A percentile compares a stretch with the other conserved stretches of the same genome.
Conservation (phyloP, 2,329 filamentous ascomycete genomes). For the Xylaria sp. region DNA sequence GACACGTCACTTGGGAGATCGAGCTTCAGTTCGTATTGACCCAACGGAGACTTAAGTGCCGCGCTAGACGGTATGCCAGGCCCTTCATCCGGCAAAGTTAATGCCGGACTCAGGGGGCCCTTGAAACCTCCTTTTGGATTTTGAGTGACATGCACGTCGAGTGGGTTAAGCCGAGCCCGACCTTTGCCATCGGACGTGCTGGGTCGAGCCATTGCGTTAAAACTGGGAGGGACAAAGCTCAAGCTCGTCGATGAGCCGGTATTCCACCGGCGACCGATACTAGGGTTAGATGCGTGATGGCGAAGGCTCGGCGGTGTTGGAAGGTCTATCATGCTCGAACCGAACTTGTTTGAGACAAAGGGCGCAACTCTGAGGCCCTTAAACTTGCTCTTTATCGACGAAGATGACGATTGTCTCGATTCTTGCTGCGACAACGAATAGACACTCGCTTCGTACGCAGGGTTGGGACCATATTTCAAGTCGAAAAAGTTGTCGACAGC, state of each 20-base stretch:
- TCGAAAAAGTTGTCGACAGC: constrained; percentile 18
- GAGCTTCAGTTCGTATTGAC: constrained; percentile 48
- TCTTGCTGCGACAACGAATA: constrained; percentile 45
- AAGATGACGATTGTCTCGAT: constrained; percentile 46
- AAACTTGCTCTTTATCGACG: constrained; percentile 32
- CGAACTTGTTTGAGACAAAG: constrained; percentile 46
- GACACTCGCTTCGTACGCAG: constrained; percentile 22
- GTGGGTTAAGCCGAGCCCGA: constrained; percentile 53
- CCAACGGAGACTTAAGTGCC: constrained; percentile 47
- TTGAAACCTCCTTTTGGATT: constrained; percentile 33
- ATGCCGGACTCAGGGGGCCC: constrained; percentile 13
- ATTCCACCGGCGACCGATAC: constrained; percentile 43
- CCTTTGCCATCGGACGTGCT: constrained; percentile 43
- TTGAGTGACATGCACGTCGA: constrained; percentile 53
- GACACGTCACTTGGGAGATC: constrained; percentile 35
- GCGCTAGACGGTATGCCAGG: constrained; percentile 29
- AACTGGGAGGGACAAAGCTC: constrained; percentile 37
- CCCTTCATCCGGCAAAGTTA: constrained; percentile 17
- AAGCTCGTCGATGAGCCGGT: constrained; percentile 47
- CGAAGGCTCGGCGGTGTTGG: constrained; percentile 39
- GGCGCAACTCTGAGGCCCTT: constrained; percentile 39
- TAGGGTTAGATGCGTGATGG: constrained; percentile 39
- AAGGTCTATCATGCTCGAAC: constrained; percentile 55
- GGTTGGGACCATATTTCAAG: constrained; percentile 18
- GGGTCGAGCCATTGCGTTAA: constrained; percentile 40